Evolutionary conservation across 148 eudicot genomes (phyloP).

Genomic region (Suaeda aralocaspica): DNA sequence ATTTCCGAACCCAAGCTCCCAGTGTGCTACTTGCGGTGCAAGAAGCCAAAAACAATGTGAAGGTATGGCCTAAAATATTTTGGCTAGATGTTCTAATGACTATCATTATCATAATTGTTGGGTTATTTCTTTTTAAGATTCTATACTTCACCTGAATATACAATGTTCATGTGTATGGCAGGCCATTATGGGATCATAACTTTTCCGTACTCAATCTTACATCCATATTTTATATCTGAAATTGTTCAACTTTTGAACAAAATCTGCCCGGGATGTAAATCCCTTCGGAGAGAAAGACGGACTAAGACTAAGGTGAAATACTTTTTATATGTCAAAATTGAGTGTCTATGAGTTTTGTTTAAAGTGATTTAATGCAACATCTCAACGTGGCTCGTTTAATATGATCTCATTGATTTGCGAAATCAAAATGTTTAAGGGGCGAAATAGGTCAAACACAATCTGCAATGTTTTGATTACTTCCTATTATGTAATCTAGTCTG

Average conservation of each 20-base stretch:
- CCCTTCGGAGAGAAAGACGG: constrained; percentile 35
- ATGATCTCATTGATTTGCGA: neutral
- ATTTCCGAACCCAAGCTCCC: constrained; percentile 59
- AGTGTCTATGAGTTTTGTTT: neutral
- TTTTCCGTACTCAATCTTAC: constrained; percentile 61
- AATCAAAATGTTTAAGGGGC: neutral
- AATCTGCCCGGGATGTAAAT: constrained; percentile 92
- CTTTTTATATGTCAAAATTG: constrained; percentile 13
- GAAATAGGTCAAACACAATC: neutral
- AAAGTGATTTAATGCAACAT: neutral
- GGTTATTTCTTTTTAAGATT: constrained; percentile 5
- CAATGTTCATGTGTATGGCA: constrained; percentile 39
- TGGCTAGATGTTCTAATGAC: neutral
- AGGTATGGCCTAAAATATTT: constrained; percentile 39
- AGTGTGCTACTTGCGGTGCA: constrained; percentile 80
- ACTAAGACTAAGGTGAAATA: constrained; percentile 69
- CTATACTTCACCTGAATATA: neutral
- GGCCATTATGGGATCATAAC: constrained; percentile 87
- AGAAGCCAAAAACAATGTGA: constrained; percentile 57
- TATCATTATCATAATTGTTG: neutral
- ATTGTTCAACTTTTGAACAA: constrained; percentile 72
- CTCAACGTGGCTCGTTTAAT: neutral
- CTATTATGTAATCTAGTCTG: neutral
- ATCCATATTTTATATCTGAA: constrained; percentile 77
- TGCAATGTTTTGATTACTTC: neutral